These are phyloP conservation scores for Coemansia sp. DNA, from an alignment of 192 early-diverging fungal species.

Conservation along the genomic window DNA sequence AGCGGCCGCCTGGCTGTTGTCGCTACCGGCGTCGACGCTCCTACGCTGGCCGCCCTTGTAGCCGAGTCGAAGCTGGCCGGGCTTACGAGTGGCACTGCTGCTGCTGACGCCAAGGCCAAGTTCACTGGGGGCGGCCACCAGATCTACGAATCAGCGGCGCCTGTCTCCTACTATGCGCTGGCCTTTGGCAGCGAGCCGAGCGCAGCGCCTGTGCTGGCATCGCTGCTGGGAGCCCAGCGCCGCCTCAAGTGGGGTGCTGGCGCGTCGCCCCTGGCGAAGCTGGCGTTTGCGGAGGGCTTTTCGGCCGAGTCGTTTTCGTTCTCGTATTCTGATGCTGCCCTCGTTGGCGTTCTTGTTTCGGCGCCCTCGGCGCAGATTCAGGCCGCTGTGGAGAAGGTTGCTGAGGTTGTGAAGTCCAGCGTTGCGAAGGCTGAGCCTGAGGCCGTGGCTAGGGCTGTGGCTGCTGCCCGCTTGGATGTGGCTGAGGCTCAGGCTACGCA, in stretches of 20 bases:
- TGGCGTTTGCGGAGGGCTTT: slow-evolving; percentile 58
- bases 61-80: slow-evolving; percentile 55
- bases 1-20: slow-evolving; percentile 79
- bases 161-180: slow-evolving; percentile 68
- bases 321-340: slow-evolving; percentile 86
- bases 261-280: slow-evolving; percentile 63
- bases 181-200: slow-evolving; percentile 78
- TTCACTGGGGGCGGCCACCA: slow-evolving; percentile 87
- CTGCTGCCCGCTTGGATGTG: slow-evolving; percentile 32
- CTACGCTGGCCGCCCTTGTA: slow-evolving; percentile 67
- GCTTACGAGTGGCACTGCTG: slow-evolving; percentile 32
- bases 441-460: slow-evolving; percentile 63
- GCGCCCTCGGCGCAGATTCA: slow-evolving; percentile 58
- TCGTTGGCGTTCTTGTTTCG: slow-evolving; percentile 81
- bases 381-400: slow-evolving; percentile 61
- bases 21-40: slow-evolving; percentile 76
- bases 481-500: slow-evolving; percentile 23
- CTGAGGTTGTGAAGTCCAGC: slow-evolving; percentile 59
- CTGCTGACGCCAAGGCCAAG: slow-evolving; percentile 49
- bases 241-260: slow-evolving; percentile 64
- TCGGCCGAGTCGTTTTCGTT: slow-evolving; percentile 74
- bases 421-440: slow-evolving; percentile 55
- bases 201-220: slow-evolving; percentile 62
- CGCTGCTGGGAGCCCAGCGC: slow-evolving; percentile 60
- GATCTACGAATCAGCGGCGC: slow-evolving; percentile 60